Evolutionary conservation across 176 grass and related monocot genomes (phyloP).

Genomic region (Lolium rigidum): DNA sequence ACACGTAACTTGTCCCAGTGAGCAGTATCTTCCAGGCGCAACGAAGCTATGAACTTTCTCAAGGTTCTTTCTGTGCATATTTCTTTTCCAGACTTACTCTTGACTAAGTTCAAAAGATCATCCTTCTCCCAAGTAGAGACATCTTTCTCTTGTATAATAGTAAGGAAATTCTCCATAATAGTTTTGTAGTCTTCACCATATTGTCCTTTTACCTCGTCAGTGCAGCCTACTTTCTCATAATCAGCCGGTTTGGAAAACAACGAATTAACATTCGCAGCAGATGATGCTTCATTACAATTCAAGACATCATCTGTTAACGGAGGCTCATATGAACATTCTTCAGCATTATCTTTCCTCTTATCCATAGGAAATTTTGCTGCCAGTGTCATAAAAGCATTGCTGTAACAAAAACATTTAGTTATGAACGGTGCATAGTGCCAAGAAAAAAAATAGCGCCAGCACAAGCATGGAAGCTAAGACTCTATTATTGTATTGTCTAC

Average conservation of each 20-base stretch:
- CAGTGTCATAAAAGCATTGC: slow-evolving; percentile 56
- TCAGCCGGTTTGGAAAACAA: background rate
- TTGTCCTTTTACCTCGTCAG: slow-evolving; percentile 25
- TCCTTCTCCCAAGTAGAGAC: slow-evolving; percentile 44
- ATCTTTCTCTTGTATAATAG: slow-evolving; percentile 43
- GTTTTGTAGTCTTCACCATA: slow-evolving; percentile 43
- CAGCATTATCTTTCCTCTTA: slow-evolving; percentile 27
- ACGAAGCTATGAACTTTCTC: slow-evolving; percentile 42
- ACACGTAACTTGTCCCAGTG: slow-evolving; percentile 45
- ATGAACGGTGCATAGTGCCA: background rate
- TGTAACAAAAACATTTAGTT: slow-evolving; percentile 23
- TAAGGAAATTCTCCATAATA: slow-evolving; percentile 48
- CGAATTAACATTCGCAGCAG: slow-evolving; percentile 20
- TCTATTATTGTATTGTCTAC: background rate
- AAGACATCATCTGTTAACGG: background rate
- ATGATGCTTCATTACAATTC: slow-evolving; percentile 23
- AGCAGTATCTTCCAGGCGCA: slow-evolving; percentile 31
- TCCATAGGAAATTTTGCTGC: slow-evolving; percentile 49
- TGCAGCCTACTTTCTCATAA: slow-evolving; percentile 6
- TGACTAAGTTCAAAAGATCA: slow-evolving; percentile 44
- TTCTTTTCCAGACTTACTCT: slow-evolving; percentile 42
- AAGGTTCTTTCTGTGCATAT: slow-evolving; percentile 29
- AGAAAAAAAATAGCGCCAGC: background rate
- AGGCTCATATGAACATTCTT: slow-evolving; percentile 22
- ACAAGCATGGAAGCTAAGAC: slow-evolving; percentile 36